A percentile compares a stretch with the other conserved stretches of the same genome.
Evolutionary conservation across 2,329 filamentous ascomycete genomes (phyloP).

Genomic region (Colletotrichum eremochloae): DNA sequence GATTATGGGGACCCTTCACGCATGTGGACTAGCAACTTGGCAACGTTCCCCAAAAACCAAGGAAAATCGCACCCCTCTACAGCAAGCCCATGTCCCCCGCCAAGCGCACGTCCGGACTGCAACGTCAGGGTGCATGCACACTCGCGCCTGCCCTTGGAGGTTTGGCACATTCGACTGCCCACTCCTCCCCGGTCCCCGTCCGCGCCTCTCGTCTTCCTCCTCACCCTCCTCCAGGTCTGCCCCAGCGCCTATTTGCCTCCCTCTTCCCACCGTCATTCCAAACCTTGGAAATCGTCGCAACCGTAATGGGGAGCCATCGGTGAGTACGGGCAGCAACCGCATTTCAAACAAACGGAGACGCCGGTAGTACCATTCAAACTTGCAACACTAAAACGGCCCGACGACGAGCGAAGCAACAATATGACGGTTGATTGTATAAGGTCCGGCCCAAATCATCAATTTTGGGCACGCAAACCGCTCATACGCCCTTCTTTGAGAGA

Average conservation of each 20-base stretch:
- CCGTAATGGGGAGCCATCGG: slow-evolving; percentile 26
- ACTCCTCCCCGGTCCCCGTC: slow-evolving; percentile 27
- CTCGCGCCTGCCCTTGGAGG: slow-evolving; percentile 12
- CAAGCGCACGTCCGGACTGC: slow-evolving; percentile 36
- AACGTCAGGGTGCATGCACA: slow-evolving; percentile 41
- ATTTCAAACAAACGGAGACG: slow-evolving; percentile 25
- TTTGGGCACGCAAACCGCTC: slow-evolving; percentile 1
- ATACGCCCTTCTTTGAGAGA: slow-evolving; percentile 4
- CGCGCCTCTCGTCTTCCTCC: slow-evolving; percentile 9
- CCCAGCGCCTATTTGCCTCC: slow-evolving; percentile 15
- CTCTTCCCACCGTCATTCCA: slow-evolving; percentile 32
- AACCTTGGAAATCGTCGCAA: slow-evolving; percentile 39
- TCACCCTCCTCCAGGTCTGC: not conserved
- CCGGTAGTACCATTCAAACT: slow-evolving; percentile 21
- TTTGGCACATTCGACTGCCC: slow-evolving; percentile 12
- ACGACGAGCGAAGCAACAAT: slow-evolving; percentile 29
- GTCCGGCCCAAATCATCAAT: slow-evolving; percentile 16
- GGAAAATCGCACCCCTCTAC: slow-evolving; percentile 27
- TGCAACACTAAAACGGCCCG: slow-evolving; percentile 33
- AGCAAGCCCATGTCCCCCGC: slow-evolving; percentile 32
- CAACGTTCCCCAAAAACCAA: slow-evolving; percentile 40
- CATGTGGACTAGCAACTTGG: slow-evolving; percentile 41
- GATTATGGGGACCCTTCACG: slow-evolving; percentile 37
- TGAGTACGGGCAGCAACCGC: slow-evolving; percentile 23
- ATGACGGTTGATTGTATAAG: slow-evolving; percentile 32